Evolutionary conservation across 805 yeast genomes (phyloP), one percentile per base, ranked within the genome.

Genomic region (Saccharomycopsis oosterbeekiorum): DNA sequence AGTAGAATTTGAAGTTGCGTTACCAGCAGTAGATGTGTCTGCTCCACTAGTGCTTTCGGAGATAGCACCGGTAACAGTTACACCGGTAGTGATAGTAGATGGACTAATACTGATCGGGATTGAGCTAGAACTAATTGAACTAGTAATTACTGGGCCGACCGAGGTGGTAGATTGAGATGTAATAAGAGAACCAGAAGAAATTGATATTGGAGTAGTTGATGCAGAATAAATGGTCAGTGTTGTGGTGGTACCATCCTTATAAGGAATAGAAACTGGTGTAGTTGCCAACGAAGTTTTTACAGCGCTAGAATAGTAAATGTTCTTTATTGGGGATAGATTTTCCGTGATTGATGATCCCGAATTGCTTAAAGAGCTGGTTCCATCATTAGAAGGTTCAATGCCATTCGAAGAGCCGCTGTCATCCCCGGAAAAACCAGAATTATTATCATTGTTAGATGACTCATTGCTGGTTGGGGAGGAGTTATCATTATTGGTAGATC

Each of bases 181-280:
- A 14, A 36, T 24, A 19, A 60, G 53, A 2, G 59, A 19, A 11
- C 62, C 65, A 2, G 50, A 29, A 53, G 59, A 39, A 17, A 51
- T 55, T 19, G 58, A 55, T 9, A 59, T 37, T 11, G 65, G 65
- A 21, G 39, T 15, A 5, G 29, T 40, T 5, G 60, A 43, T n/a
- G 65, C 60, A 9, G 17, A 29, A 17, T 42, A 59, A 43, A 60
- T 59, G 14, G 65, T 62, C 26, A 57, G 55, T 21, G 65, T 57
- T 21, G 39, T 59, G 15, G 62, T 60, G 19, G 19, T 21, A 47
- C 53, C 53, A 47, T 19, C 21, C n/a, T 21, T 47, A 12, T 24
- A 1, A 4, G 53, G 2, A 15, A 47, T n/a, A 19, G 53, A 47
- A 14, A 24, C 53, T 10, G 53, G 53, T 47, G 53, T 47, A 2